These are phyloP conservation scores for Puccinia triticina DNA, from an alignment of 1,284 basidiomycete species.

Conservation along the genomic window DNA sequence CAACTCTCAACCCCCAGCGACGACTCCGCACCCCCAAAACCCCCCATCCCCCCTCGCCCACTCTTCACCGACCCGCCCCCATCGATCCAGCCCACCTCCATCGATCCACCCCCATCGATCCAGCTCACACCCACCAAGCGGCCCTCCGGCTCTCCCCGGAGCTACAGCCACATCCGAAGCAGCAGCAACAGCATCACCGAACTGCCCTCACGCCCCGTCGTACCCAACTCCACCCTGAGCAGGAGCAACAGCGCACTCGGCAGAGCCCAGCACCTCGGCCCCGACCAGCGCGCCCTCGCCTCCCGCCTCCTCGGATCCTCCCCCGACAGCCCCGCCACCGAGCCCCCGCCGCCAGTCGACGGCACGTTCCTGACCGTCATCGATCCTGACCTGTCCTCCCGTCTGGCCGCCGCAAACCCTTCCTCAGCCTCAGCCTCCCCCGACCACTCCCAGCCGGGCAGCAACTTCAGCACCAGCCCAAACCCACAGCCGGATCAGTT, in stretches of 20 bases:
- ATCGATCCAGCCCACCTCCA: background rate
- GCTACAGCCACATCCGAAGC: constrained; percentile 11
- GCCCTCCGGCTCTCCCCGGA: background rate
- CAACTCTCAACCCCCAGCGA: background rate
- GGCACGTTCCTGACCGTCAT: constrained; percentile 26
- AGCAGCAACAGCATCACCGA: constrained; percentile 27
- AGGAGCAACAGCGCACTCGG: constrained; percentile 16
- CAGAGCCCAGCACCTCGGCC: background rate
- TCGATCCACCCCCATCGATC: background rate
- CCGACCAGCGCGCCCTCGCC: background rate
- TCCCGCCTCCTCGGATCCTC: background rate
- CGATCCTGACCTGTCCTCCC: constrained; percentile 21
- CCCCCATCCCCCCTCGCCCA: background rate
- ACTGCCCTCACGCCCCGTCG: background rate
- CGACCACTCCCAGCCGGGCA: background rate
- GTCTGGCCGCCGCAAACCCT: background rate
- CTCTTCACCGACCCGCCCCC: background rate
- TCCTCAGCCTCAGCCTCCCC: background rate
- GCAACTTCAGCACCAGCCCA: background rate
- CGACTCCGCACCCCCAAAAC: background rate
- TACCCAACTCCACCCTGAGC: background rate
- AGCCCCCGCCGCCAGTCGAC: constrained; percentile 25
- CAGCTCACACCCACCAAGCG: background rate
- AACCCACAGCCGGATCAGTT: constrained; percentile 19
- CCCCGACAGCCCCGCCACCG: background rate